Base-by-base conservation (phyloP, 192 early-diverging fungal species). In the Entomortierella lignicola region DNA sequence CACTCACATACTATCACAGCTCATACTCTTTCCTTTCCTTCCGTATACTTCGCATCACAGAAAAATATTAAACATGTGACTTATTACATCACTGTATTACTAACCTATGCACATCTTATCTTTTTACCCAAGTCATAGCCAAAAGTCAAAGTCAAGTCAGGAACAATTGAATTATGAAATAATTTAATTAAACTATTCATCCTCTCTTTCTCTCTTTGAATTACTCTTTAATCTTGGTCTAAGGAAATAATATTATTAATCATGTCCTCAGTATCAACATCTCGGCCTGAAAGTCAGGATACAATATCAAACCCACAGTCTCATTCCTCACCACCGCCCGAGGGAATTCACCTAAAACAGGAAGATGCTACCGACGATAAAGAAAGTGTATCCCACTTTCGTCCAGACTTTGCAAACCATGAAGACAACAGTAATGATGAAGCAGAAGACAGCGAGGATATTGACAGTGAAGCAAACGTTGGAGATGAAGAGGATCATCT, bases 201-300 rank as follows among this genome's bases (percentile, higher is more conserved):
- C n/a, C n/a, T n/a, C n/a, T n/a, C n/a, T n/a, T n/a, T n/a, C n/a
- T n/a, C n/a, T n/a, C n/a, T n/a, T n/a, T n/a, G n/a, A n/a, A n/a
- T n/a, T n/a, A n/a, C n/a, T n/a, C n/a, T n/a, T n/a, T n/a, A n/a
- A n/a, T n/a, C n/a, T n/a, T n/a, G n/a, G n/a, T 37, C 34, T 37
- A 4, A 37, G 34, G 34, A 37, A 37, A 37, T n/a, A n/a, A n/a
- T n/a, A n/a, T n/a, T n/a, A n/a, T 4, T 37, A 4, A 10, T 37
- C 34, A 56, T 56, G 55, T 13, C 29, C 31, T 31, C 32, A 15
- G 1, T 32, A 4, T 56, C 55, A 15, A 30, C 34, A 3, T 8
- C 42, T 21, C 30, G 67, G 12, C 67, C 67, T 20, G 67, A 69
- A n/a, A 69, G 67, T 31, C 56, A 60, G 20, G 67, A 69, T 25